A percentile compares a stretch with the other conserved stretches of the same genome.
Conservation (phyloP, 352 stramenopile genomes). For the Phytophthora ramorum region DNA sequence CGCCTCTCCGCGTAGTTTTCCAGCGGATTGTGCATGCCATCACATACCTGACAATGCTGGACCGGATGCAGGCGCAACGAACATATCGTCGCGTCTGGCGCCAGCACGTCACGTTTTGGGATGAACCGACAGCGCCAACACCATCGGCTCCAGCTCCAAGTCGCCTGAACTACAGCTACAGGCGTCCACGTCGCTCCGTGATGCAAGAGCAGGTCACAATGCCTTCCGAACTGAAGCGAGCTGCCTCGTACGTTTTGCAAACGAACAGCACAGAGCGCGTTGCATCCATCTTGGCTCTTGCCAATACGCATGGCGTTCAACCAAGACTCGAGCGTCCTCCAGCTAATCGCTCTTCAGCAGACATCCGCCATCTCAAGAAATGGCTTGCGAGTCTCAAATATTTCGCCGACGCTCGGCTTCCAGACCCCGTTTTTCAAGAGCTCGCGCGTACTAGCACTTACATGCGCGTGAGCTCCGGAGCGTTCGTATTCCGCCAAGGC, state of each 20-base stretch:
- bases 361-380: conserved; percentile 67
- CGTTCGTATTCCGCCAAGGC: conserved; percentile 78
- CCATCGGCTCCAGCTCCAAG: background rate
- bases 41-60: conserved; percentile 62
- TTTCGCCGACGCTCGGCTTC: conserved; percentile 64
- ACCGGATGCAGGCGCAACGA: conserved; percentile 52
- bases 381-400: conserved; percentile 75
- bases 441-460: conserved; percentile 59
- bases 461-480: conserved; percentile 45
- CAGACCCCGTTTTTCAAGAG: conserved; percentile 58
- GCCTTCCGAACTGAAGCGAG: conserved; percentile 9
- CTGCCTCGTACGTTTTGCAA: conserved; percentile 48
- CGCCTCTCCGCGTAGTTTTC: conserved; percentile 61
- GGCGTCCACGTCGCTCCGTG: background rate
- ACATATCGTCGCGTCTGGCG: conserved; percentile 61
- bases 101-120: conserved; percentile 51
- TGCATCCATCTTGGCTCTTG: conserved; percentile 44
- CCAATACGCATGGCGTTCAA: conserved; percentile 39
- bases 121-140: conserved; percentile 15
- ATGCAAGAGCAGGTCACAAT: conserved; percentile 8
- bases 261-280: conserved; percentile 48
- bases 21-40: conserved; percentile 64
- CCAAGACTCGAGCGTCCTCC: conserved; percentile 46
- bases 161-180: conserved; percentile 7
- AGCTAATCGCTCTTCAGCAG: conserved; percentile 42